Evolutionary conservation across 1,139 yeast genomes (phyloP), one percentile per base, ranked within the genome.

Genomic region (Saccharomyces hybrid): DNA sequence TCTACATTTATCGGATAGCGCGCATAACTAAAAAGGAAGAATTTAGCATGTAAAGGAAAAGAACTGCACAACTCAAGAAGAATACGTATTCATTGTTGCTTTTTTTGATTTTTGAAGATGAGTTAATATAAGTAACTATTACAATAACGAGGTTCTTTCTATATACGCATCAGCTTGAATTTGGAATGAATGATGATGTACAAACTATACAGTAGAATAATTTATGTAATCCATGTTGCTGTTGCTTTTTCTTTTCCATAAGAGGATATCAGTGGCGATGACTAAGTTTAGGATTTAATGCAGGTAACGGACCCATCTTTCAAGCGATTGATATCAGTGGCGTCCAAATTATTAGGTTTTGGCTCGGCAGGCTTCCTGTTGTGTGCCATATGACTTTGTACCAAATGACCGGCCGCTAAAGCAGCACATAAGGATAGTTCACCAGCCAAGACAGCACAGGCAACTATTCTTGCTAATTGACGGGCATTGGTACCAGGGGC

Each of bases 221-320:
- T 14, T 38, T 38, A 38, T 38, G 42, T 38, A 38, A 38, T 16
- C 11, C 34, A 31, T 38, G 8, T 7, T 14, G 25, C 23, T 38
- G 42, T 16, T 38, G 20, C 23, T 20, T 14, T 38, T 38, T 34
- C 14, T 16, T 16, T 38, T 38, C 16, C 42, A 20, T 20, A 16
- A 14, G 42, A 34, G 42, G 11, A 38, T 38, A 38, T 38, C 42
- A 16, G 11, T 38, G 42, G 23, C 27, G 27, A n/a, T 41, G 11
- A 34, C 31, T 30, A 42, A 11, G n/a, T 26, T 58, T 63, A 77
- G 25, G 83, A 80, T 64, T 80, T 79, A 58, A 86, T 85, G 75
- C 95, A 86, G 62, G 77, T 84, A 56, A 82, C 79, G 44, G 93
- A 76, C 32, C 93, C 91, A 63, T 86, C 88, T 60, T 81, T 71